These are phyloP conservation scores for Syzygium grande DNA, from an alignment of 345 rosid genomes.

Conservation along the genomic window DNA sequence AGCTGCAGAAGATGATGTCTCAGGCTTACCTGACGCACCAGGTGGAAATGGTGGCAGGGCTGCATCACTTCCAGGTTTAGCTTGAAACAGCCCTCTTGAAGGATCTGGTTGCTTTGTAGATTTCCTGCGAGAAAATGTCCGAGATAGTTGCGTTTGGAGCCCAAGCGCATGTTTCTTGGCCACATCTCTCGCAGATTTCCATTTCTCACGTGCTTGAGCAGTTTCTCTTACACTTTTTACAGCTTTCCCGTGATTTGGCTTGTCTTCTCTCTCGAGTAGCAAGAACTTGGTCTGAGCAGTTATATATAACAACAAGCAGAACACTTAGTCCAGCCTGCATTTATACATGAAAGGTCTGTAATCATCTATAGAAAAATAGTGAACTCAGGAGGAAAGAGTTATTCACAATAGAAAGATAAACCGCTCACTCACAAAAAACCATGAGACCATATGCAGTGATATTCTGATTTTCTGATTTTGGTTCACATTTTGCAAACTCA, in stretches of 20 bases:
- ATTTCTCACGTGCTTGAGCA: constrained; percentile 66
- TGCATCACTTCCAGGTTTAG: constrained; percentile 59
- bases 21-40: not conserved
- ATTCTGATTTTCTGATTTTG: constrained; percentile 75
- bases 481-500: constrained; percentile 64
- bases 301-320: constrained; percentile 72
- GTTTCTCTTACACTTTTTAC: constrained; percentile 79
- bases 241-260: constrained; percentile 82
- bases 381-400: not conserved
- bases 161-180: constrained; percentile 76
- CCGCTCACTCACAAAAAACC: constrained; percentile 64
- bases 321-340: constrained; percentile 71
- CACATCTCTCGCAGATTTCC: constrained; percentile 86
- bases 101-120: constrained; percentile 44
- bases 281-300: constrained; percentile 96
- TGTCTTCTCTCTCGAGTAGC: constrained; percentile 81
- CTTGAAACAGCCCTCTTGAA: constrained; percentile 39
- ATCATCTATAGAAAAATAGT: not conserved
- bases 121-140: constrained; percentile 73
- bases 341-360: constrained; percentile 7
- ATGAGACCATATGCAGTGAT: constrained; percentile 87
- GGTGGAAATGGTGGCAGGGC: constrained; percentile 38
- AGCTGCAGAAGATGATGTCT: constrained; percentile 12
- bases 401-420: not conserved
- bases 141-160: constrained; percentile 60